Evolutionary conservation across 2,329 filamentous ascomycete species (phyloP).

Genomic region (Xylaria polymorpha): DNA sequence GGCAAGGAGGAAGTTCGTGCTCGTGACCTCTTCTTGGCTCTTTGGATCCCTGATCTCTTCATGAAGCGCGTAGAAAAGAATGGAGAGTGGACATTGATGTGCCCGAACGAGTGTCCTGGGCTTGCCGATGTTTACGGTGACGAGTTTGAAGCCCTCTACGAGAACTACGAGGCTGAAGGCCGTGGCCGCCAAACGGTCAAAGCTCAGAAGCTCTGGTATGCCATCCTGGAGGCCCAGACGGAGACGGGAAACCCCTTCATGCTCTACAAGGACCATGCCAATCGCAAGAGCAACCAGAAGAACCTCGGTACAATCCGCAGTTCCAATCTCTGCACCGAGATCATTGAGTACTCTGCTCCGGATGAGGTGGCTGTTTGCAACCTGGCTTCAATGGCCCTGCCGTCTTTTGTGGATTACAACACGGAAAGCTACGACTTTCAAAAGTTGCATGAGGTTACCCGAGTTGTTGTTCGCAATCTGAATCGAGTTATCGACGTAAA

Average conservation of each 20-base stretch:
- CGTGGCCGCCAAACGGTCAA: constrained; percentile 91
- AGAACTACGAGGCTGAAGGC: constrained; percentile 89
- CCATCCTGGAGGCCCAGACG: constrained; percentile 96
- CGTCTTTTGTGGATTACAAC: constrained; percentile 88
- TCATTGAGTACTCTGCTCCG: constrained; percentile 95
- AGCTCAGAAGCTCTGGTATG: constrained; percentile 99
- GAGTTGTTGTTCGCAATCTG: constrained; percentile 92
- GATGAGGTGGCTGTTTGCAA: constrained; percentile 99
- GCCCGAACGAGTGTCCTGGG: constrained; percentile 94
- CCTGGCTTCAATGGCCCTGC: constrained; percentile 91
- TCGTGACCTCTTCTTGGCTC: constrained; percentile 94
- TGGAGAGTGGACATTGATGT: constrained; percentile 97
- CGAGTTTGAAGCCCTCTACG: constrained; percentile 94
- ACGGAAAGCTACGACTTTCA: constrained; percentile 92
- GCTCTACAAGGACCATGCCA: constrained; percentile 99
- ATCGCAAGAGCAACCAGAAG: constrained; percentile 99
- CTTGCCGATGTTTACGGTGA: constrained; percentile 97
- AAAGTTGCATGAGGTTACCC: constrained; percentile 93
- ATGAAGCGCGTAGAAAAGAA: constrained; percentile 99
- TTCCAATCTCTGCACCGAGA: constrained; percentile 99
- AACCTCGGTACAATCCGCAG: constrained; percentile 98
- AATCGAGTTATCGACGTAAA: constrained; percentile 99
- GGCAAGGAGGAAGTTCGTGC: constrained; percentile 98
- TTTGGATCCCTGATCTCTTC: constrained; percentile 99
- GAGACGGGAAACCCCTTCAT: constrained; percentile 99